Percentiles rank a stretch among this genome's conserved stretches.
Conservation (phyloP, 2,329 filamentous ascomycete species). For the Sporothrix pallida region DNA sequence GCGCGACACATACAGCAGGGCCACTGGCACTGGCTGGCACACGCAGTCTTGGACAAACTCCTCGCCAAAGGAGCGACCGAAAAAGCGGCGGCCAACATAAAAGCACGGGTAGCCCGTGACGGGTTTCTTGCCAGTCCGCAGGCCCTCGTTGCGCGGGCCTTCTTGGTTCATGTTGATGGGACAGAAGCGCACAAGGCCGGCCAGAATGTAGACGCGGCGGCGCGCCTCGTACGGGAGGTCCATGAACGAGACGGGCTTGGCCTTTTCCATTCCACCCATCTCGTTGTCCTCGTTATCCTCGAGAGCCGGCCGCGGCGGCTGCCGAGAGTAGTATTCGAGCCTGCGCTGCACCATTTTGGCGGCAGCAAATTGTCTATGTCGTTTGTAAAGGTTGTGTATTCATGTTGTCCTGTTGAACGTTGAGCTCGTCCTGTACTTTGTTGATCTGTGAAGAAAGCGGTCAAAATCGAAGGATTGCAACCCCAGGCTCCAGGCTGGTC, state of each 20-base stretch:
- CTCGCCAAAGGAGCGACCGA: background rate
- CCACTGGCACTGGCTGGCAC: conserved; percentile 1
- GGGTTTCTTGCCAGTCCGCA: background rate
- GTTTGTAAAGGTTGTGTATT: too few species aligned
- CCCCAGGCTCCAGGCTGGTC: too few species aligned
- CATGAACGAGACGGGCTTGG: conserved; percentile 2
- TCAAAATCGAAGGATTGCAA: too few species aligned
- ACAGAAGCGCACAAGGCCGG: conserved; percentile 17
- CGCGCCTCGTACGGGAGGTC: conserved; percentile 20
- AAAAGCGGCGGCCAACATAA: background rate
- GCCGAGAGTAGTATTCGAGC: background rate
- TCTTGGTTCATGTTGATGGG: conserved; percentile 30
- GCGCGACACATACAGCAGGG: conserved; percentile 11
- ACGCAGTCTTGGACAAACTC: conserved; percentile 7
- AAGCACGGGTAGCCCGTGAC: conserved; percentile 1
- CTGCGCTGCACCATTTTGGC: conserved; percentile 1
- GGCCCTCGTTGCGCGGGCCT: background rate
- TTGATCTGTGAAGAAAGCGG: too few species aligned
- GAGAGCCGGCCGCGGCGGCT: background rate
- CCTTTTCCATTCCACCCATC: too few species aligned
- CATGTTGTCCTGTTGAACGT: too few species aligned
- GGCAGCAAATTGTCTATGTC: too few species aligned
- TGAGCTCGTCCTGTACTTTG: too few species aligned
- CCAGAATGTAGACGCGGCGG: conserved; percentile 17
- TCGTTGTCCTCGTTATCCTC: background rate